phyloP scores from a whole-genome alignment of 2,329 filamentous ascomycete species.

The Stagonosporopsis vannaccii region DNA sequence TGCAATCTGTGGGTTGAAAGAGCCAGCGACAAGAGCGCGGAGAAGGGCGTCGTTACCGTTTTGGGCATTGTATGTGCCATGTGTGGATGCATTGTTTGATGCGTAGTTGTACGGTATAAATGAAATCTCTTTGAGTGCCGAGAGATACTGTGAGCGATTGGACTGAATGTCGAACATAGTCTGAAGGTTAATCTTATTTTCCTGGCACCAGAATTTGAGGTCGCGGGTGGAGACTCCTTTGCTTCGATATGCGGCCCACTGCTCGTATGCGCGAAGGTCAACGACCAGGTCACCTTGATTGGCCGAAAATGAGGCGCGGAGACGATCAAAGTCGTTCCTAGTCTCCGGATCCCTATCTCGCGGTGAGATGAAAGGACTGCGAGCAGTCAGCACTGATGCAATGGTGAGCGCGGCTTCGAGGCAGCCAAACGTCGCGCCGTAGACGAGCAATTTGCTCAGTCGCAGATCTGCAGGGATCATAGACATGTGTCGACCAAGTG shows the following conservation, averaged over 20 bases:
- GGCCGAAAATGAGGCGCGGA: slow-evolving; percentile 74
- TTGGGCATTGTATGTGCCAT: slow-evolving; percentile 56
- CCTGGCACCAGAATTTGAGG: slow-evolving; percentile 78
- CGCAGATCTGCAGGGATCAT: slow-evolving; percentile 94
- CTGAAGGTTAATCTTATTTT: slow-evolving; percentile 83
- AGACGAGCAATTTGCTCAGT: slow-evolving; percentile 94
- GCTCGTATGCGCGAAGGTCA: slow-evolving; percentile 82
- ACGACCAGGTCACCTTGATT: slow-evolving; percentile 89
- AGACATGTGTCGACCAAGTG: slow-evolving; percentile 89
- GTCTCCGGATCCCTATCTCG: slow-evolving; percentile 83
- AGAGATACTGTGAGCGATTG: slow-evolving; percentile 84
- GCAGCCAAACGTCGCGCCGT: slow-evolving; percentile 91
- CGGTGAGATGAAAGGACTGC: slow-evolving; percentile 85
- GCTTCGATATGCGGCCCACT: slow-evolving; percentile 75
- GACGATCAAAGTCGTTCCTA: slow-evolving; percentile 80
- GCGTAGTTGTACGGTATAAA: slow-evolving; percentile 65
- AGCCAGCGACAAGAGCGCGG: slow-evolving; percentile 58
- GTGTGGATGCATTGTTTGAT: slow-evolving; percentile 33
- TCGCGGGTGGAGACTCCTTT: slow-evolving; percentile 65
- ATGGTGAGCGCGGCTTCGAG: slow-evolving; percentile 88
- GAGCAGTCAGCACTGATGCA: slow-evolving; percentile 88
- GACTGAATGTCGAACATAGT: slow-evolving; percentile 88
- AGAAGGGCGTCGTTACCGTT: slow-evolving; percentile 56
- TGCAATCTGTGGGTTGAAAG: slow-evolving; percentile 79
- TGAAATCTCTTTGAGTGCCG: slow-evolving; percentile 83